Evolutionary conservation across 305 asterid species (phyloP).

Genomic region (Fraxinus dipetala): DNA sequence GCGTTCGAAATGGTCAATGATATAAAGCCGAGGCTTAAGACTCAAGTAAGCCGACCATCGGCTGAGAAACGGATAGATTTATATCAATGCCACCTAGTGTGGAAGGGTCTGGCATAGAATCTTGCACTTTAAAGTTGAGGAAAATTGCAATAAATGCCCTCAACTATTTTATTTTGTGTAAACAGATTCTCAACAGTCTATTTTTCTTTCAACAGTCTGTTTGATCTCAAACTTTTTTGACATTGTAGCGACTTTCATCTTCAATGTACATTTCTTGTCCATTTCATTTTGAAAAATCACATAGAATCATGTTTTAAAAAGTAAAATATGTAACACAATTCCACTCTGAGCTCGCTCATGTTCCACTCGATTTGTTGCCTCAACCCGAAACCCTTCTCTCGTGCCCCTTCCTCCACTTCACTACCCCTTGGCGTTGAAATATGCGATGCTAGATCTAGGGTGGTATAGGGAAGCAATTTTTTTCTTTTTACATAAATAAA

Average conservation of each 20-base stretch:
- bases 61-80: neutral
- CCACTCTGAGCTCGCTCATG: neutral
- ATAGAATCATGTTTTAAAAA: neutral
- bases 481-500: neutral
- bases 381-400: neutral
- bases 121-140: neutral
- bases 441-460: neutral
- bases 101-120: slow-evolving; percentile 14
- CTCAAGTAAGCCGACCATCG: neutral
- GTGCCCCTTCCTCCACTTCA: neutral
- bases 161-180: neutral
- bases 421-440: neutral
- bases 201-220: neutral
- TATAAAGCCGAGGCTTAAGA: neutral
- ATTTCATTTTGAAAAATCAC: neutral
- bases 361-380: neutral
- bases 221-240: neutral
- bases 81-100: slow-evolving; percentile 8
- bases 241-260: neutral
- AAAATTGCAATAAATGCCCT: neutral
- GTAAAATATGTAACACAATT: neutral
- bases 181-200: neutral
- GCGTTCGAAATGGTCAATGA: neutral
- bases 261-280: neutral
- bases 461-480: neutral